A percentile compares a stretch with the other conserved stretches of the same genome.
Evolutionary conservation across 2,329 filamentous ascomycete species (phyloP).

Genomic region (Fusarium paranaense): DNA sequence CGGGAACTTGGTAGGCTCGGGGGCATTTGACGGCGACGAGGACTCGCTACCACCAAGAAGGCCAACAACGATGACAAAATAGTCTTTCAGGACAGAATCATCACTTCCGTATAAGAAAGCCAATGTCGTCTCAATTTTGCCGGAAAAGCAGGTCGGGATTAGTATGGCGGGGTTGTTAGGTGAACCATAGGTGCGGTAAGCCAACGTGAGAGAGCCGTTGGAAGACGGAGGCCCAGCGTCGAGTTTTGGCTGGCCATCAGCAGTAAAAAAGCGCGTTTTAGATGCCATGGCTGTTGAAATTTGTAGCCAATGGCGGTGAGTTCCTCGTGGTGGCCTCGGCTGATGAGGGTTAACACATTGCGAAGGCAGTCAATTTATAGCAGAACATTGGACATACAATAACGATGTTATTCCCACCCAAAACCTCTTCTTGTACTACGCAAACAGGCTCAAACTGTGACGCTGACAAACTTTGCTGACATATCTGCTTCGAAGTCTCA

Average conservation of each 20-base stretch:
- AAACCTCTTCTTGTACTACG: background rate
- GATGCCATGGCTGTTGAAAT: background rate
- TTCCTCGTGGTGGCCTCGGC: too few relatives aligned
- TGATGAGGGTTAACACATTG: background rate
- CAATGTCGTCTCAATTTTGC: background rate
- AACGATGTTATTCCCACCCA: background rate
- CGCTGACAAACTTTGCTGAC: background rate
- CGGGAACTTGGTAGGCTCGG: background rate
- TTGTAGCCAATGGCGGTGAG: background rate
- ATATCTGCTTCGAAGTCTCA: background rate
- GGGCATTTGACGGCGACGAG: background rate
- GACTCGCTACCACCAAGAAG: background rate
- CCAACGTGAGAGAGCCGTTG: background rate
- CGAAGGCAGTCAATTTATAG: background rate
- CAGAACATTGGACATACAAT: background rate
- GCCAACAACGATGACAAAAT: background rate
- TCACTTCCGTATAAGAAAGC: background rate
- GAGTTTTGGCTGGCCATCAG: background rate
- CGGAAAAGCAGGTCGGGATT: background rate
- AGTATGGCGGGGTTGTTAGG: background rate
- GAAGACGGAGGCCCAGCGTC: background rate
- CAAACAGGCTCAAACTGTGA: background rate
- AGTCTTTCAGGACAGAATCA: background rate
- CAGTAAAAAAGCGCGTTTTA: background rate
- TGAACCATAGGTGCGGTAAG: background rate